Percentiles rank a stretch among this genome's conserved stretches.
Evolutionary conservation across 1,284 basidiomycete genomes (phyloP).

Genomic region (Irpex lacteus): DNA sequence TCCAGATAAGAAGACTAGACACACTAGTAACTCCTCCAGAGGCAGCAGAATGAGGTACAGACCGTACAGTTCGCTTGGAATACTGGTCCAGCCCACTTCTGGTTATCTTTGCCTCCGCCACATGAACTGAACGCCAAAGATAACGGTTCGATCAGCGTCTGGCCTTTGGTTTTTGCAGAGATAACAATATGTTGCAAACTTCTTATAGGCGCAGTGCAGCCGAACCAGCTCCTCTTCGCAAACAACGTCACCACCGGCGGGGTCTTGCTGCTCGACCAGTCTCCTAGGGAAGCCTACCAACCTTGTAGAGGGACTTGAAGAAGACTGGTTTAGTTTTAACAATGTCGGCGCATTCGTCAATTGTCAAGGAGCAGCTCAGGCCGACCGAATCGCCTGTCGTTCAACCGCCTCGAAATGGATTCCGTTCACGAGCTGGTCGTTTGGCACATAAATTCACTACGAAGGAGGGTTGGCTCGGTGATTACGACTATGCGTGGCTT

Average conservation of each 20-base stretch:
- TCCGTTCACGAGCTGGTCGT: conserved; percentile 11
- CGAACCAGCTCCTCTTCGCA: conserved; percentile 3
- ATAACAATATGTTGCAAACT: conserved; percentile 1
- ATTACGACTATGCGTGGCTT: conserved; percentile 76
- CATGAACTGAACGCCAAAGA: neutral
- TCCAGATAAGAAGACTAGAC: too few relatives aligned
- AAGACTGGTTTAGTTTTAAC: neutral
- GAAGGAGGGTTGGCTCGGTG: conserved; percentile 71
- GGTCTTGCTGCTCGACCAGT: neutral
- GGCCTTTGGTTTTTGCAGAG: neutral
- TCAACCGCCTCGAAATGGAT: neutral
- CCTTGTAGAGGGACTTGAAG: neutral
- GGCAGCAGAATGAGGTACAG: too few relatives aligned
- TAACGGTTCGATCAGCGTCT: neutral
- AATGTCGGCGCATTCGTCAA: conserved; percentile 17
- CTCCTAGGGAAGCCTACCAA: neutral
- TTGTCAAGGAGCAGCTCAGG: conserved; percentile 24
- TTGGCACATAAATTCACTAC: conserved; percentile 39
- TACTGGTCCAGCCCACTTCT: neutral
- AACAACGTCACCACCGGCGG: neutral
- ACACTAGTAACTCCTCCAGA: too few relatives aligned
- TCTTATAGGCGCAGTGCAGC: conserved; percentile 10
- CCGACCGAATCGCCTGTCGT: conserved; percentile 15
- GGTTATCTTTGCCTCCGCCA: neutral
- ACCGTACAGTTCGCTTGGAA: neutral